These are phyloP conservation scores for Ophiognomonia clavigignenti-juglandacearum DNA, from an alignment of 2,329 filamentous ascomycete species.

Conservation along the genomic window DNA sequence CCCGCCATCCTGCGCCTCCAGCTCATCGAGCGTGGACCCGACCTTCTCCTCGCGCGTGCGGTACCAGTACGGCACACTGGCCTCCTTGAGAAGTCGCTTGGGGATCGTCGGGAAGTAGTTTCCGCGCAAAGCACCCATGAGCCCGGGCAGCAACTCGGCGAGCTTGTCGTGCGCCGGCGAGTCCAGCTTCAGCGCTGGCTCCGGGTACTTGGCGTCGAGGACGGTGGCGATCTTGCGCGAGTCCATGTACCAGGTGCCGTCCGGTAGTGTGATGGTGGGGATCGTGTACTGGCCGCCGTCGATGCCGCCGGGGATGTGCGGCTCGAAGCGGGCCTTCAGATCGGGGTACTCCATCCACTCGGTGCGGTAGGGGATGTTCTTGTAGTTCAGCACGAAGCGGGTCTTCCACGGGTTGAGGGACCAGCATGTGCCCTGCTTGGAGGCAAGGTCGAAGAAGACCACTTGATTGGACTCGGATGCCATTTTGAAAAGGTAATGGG, in stretches of 20 bases:
- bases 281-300: conserved; percentile 35
- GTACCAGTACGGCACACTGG: conserved; percentile 49
- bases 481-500: conserved; percentile 21
- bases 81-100: conserved; percentile 41
- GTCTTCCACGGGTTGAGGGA: conserved; percentile 69
- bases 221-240: conserved; percentile 52
- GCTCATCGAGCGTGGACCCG: conserved; percentile 48
- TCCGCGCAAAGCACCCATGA: conserved; percentile 28
- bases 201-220: conserved; percentile 54
- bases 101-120: conserved; percentile 45
- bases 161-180: conserved; percentile 42
- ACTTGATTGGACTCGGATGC: conserved; percentile 30
- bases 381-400: conserved; percentile 63
- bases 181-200: conserved; percentile 51
- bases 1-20: conserved; percentile 40
- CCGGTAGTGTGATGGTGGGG: conserved; percentile 47
- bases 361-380: conserved; percentile 61
- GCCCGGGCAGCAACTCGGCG: conserved; percentile 28
- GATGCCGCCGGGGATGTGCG: conserved; percentile 14
- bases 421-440: conserved; percentile 50
- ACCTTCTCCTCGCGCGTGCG: conserved; percentile 40
- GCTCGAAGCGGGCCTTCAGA: conserved; percentile 49
- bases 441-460: conserved; percentile 60
- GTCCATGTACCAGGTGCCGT: conserved; percentile 58
- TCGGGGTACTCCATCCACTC: conserved; percentile 67